These are phyloP conservation scores for Serendipita sp. DNA, from an alignment of 768 basidiomycete genomes.

Conservation along the genomic window DNA sequence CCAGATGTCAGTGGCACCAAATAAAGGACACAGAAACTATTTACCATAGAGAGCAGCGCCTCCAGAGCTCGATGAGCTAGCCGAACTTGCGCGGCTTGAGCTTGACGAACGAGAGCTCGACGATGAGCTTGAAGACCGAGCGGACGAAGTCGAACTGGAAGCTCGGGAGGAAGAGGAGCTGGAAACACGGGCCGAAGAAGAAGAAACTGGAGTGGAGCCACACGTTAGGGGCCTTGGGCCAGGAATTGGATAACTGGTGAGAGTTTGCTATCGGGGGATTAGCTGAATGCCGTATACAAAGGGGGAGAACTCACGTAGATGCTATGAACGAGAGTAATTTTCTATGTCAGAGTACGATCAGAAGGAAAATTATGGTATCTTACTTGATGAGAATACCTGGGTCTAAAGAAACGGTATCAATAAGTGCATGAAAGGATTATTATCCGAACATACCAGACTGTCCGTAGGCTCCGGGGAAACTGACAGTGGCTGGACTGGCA, in stretches of 20 bases:
- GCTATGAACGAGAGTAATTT: no score
- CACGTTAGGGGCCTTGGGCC: constrained; percentile 19
- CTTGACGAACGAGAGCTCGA: not conserved
- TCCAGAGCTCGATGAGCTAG: no score
- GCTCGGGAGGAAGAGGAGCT: not conserved
- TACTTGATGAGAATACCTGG: constrained; percentile 21
- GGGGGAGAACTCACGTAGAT: not conserved
- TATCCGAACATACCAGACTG: constrained; percentile 11
- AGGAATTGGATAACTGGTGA: not conserved
- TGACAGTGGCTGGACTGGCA: not conserved
- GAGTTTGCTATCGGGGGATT: not conserved
- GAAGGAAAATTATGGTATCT: not conserved
- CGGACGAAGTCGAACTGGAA: not conserved
- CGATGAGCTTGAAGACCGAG: not conserved
- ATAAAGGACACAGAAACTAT: not conserved
- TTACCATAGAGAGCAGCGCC: not conserved
- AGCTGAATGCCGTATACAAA: not conserved
- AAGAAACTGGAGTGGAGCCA: constrained; percentile 7
- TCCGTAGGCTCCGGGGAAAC: not conserved
- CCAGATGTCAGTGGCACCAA: not conserved
- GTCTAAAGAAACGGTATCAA: constrained; percentile 9
- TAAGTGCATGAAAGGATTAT: not conserved
- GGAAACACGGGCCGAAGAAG: not conserved
- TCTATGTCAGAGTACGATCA: not conserved
- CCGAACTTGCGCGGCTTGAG: no score